Percentiles rank a stretch among this genome's conserved stretches.
Conservation (phyloP, 495 filamentous ascomycete species). For the Niebla homalea region DNA sequence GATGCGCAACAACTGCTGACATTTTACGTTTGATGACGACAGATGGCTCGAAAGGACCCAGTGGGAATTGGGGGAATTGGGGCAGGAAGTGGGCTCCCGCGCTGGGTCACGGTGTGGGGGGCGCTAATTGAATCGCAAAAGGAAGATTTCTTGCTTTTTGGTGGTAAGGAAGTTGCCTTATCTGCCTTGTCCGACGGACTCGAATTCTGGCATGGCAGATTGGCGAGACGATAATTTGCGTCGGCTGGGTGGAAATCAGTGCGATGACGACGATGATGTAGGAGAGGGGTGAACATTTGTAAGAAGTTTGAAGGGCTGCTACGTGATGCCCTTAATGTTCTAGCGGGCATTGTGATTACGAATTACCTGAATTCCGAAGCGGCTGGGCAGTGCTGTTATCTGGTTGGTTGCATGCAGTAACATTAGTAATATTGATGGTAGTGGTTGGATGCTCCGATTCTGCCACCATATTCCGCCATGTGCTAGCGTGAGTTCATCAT, state of each 20-base stretch:
- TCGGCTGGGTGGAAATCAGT: neutral
- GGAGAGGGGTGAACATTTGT: neutral
- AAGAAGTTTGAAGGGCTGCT: too few species aligned
- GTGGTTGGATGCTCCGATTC: too few species aligned
- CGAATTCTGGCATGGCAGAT: neutral
- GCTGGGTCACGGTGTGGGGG: neutral
- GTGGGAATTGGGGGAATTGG: neutral
- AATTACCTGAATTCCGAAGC: too few species aligned
- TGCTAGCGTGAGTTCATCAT: too few species aligned
- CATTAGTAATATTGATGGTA: too few species aligned
- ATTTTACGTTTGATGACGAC: conserved; percentile 18
- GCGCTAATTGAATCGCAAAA: neutral
- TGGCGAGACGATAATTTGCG: neutral
- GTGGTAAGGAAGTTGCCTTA: too few species aligned
- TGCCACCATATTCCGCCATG: too few species aligned
- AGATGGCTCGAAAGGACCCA: neutral
- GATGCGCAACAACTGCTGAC: conserved; percentile 36
- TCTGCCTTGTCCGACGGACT: too few species aligned
- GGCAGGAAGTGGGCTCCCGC: neutral
- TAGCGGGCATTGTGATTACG: too few species aligned
- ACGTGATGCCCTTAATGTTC: too few species aligned
- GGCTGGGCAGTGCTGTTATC: too few species aligned
- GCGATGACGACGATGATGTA: conserved; percentile 7
- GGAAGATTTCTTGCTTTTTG: neutral
- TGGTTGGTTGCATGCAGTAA: too few species aligned